A percentile compares a stretch with the other conserved stretches of the same genome.
phyloP scores from a whole-genome alignment of 2,329 filamentous ascomycete genomes.

The Fusarium luffae region DNA sequence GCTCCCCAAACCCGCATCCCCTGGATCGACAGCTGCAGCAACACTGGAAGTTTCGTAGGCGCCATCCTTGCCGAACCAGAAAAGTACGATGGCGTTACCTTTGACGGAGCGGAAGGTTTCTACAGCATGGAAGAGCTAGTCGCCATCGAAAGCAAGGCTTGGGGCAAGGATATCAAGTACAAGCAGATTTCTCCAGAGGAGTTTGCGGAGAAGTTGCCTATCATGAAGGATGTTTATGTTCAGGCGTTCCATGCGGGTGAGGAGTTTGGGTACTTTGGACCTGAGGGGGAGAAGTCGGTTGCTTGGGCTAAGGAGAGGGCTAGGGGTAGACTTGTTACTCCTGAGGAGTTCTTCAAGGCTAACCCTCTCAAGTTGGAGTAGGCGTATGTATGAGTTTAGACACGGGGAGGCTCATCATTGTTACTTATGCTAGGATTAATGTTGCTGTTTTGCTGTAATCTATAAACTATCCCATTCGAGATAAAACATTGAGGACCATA shows the following conservation, averaged over 20 bases:
- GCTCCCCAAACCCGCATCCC: constrained; percentile 51
- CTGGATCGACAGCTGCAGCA: constrained; percentile 56
- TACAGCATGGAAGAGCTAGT: constrained; percentile 54
- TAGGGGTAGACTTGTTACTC: constrained; percentile 33
- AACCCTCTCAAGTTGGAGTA: constrained; percentile 29
- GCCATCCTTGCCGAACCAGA: constrained; percentile 57
- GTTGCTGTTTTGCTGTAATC: neutral
- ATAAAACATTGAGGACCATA: neutral
- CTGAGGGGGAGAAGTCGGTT: constrained; percentile 30
- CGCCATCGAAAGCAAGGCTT: constrained; percentile 52
- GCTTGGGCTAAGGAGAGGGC: constrained; percentile 37
- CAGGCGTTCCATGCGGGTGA: constrained; percentile 17
- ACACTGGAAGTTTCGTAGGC: constrained; percentile 58
- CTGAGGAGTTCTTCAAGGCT: constrained; percentile 38
- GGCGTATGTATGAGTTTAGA: neutral
- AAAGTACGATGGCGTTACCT: constrained; percentile 55
- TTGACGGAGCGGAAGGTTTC: constrained; percentile 57
- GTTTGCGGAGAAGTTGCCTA: constrained; percentile 27
- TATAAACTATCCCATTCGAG: neutral
- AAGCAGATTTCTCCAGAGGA: constrained; percentile 37
- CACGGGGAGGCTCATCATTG: neutral
- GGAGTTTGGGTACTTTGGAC: constrained; percentile 42
- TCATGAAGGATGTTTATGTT: constrained; percentile 18
- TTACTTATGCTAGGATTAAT: rapidly evolving
- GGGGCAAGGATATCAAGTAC: constrained; percentile 51